These are phyloP conservation scores for Plasmodium gaboni DNA, from an alignment of 169 alveolate genomes.

Conservation along the genomic window DNA sequence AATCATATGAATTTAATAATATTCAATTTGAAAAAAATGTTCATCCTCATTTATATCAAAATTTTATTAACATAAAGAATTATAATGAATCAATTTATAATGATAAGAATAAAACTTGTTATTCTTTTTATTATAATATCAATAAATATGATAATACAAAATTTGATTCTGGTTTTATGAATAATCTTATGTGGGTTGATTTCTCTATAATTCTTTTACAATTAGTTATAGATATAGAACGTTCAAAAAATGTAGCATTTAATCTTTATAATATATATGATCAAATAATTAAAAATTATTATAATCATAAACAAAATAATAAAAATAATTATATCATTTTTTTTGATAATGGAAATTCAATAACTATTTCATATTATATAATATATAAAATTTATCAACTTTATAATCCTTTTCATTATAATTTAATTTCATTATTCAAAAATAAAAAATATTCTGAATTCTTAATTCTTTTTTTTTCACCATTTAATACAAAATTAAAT, in stretches of 20 bases:
- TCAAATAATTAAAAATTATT: not conserved
- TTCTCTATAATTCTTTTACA: constrained; percentile 10
- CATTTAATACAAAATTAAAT: constrained; percentile 30
- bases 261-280: not conserved
- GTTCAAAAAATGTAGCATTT: not conserved
- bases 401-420: constrained; percentile 1
- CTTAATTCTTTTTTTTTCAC: constrained; percentile 38
- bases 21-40: not conserved
- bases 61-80: constrained; percentile 1
- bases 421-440: not conserved
- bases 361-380: not conserved
- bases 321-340: not conserved
- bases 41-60: constrained; percentile 3
- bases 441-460: not conserved
- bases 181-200: constrained; percentile 32
- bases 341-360: not conserved
- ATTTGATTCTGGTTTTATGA: constrained; percentile 39
- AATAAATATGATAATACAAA: not conserved
- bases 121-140: no score
- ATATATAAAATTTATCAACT: not conserved
- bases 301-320: not conserved
- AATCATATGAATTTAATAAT: constrained; percentile 7
- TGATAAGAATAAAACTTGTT: not conserved
- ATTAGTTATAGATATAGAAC: not conserved
- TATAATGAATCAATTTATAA: not conserved